phyloP scores from a whole-genome alignment of 1,139 yeast genomes.

The Hansenula lynferdii region DNA sequence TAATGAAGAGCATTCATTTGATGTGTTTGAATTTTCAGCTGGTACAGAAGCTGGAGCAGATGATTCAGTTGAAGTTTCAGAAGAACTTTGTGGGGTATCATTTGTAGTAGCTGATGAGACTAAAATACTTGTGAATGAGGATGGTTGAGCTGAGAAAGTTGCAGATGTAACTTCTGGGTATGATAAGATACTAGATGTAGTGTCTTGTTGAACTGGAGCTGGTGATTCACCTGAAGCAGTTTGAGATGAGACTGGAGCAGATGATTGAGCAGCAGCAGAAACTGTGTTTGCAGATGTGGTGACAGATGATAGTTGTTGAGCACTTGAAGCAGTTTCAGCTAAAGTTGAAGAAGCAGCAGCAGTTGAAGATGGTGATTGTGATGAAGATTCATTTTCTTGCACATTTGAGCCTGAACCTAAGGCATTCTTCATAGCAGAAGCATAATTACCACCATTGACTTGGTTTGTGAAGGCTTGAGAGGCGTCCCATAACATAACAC shows the following conservation, averaged over 20 bases:
- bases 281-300: slow-evolving; percentile 9
- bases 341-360: slow-evolving; percentile 6
- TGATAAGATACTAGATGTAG: neutral
- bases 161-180: slow-evolving; percentile 5
- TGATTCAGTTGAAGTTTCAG: slow-evolving; percentile 14
- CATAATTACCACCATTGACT: slow-evolving; percentile 35
- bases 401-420: too few species aligned
- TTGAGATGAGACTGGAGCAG: slow-evolving; percentile 2
- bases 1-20: slow-evolving; percentile 26
- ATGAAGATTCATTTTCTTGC: neutral
- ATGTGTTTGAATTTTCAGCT: slow-evolving; percentile 10
- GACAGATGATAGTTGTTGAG: slow-evolving; percentile 3
- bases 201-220: neutral
- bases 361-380: slow-evolving; percentile 2
- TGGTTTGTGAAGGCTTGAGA: slow-evolving; percentile 65
- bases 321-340: neutral
- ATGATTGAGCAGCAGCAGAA: slow-evolving; percentile 6
- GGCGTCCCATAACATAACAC: slow-evolving; percentile 91
- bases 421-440: slow-evolving; percentile 26
- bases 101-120: slow-evolving; percentile 7
- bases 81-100: too few species aligned
- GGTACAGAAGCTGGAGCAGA: slow-evolving; percentile 10
- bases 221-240: slow-evolving; percentile 5
- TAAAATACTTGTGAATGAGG: slow-evolving; percentile 4
- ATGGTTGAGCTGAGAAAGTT: slow-evolving; percentile 3